A percentile compares a stretch with the other conserved stretches of the same genome.
phyloP scores from a whole-genome alignment of 768 basidiomycete genomes.

The Phlegmacium glaucopus region DNA sequence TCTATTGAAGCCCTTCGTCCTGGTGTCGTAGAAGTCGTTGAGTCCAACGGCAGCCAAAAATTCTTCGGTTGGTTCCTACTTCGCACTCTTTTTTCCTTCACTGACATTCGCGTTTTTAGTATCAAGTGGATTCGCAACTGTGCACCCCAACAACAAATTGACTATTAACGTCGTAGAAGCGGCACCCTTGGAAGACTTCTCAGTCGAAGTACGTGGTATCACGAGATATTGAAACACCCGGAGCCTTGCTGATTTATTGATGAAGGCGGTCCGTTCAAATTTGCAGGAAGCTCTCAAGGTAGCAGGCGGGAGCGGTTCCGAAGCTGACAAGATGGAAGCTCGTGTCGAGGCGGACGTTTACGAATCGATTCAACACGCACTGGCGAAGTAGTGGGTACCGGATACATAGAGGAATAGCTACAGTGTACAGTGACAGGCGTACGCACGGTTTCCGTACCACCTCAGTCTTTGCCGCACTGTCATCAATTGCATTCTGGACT shows the following conservation, averaged over 20 bases:
- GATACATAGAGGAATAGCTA: too few relatives aligned
- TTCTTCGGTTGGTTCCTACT: conserved; percentile 82
- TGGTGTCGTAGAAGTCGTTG: conserved; percentile 93
- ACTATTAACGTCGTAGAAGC: conserved; percentile 98
- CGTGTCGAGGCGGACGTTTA: conserved; percentile 95
- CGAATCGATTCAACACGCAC: conserved; percentile 88
- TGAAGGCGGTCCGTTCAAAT: conserved; percentile 84
- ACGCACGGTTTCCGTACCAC: too few relatives aligned
- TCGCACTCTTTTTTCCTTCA: neutral
- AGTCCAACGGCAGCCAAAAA: conserved; percentile 80
- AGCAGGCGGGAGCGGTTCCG: conserved; percentile 77
- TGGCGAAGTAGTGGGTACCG: conserved; percentile 37
- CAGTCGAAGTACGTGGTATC: conserved; percentile 64
- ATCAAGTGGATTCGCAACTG: conserved; percentile 95
- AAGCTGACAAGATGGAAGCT: conserved; percentile 92
- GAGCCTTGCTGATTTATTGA: conserved; percentile 1
- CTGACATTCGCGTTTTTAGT: conserved; percentile 42
- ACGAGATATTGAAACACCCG: neutral
- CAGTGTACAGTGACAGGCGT: too few relatives aligned
- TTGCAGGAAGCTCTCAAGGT: conserved; percentile 87
- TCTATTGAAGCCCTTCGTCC: conserved; percentile 95
- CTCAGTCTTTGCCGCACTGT: too few relatives aligned
- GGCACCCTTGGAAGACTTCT: conserved; percentile 88
- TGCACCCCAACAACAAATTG: conserved; percentile 94
- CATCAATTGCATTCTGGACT: too few relatives aligned